Evolutionary conservation across 1,284 basidiomycete genomes (phyloP).

Genomic region (Trichosporon sp.): DNA sequence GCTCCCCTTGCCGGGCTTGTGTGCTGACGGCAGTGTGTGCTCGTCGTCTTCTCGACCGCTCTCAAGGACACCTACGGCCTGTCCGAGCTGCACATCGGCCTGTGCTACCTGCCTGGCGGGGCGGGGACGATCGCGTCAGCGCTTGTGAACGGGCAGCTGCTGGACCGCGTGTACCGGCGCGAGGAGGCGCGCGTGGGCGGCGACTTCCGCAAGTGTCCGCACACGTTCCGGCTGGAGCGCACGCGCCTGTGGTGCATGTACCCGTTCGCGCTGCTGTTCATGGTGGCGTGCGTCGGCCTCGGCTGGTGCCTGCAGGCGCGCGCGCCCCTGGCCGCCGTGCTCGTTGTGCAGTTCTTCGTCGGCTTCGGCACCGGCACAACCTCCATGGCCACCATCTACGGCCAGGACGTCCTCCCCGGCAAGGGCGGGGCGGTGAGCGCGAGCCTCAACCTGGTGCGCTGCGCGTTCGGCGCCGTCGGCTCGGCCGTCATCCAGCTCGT

Average conservation of each 20-base stretch:
- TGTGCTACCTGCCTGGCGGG: slow-evolving; percentile 48
- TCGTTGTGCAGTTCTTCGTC: slow-evolving; percentile 37
- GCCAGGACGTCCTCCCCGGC: slow-evolving; percentile 44
- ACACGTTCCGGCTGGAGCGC: slow-evolving; percentile 39
- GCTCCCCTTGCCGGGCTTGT: neutral
- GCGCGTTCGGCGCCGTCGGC: slow-evolving; percentile 45
- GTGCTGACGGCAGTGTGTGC: slow-evolving; percentile 8
- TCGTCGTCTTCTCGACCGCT: slow-evolving; percentile 39
- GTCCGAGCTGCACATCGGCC: slow-evolving; percentile 45
- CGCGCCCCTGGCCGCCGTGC: slow-evolving; percentile 35
- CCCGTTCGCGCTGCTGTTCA: slow-evolving; percentile 30
- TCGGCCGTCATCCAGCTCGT: slow-evolving; percentile 39
- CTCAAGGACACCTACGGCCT: slow-evolving; percentile 41
- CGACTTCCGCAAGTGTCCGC: slow-evolving; percentile 35
- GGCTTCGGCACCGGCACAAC: slow-evolving; percentile 37
- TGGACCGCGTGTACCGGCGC: slow-evolving; percentile 41
- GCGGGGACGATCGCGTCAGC: slow-evolving; percentile 34
- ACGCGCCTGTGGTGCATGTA: slow-evolving; percentile 33
- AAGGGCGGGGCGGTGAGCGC: slow-evolving; percentile 46
- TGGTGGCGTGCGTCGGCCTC: slow-evolving; percentile 25
- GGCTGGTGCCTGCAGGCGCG: slow-evolving; percentile 41
- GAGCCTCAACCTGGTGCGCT: slow-evolving; percentile 47
- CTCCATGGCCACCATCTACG: slow-evolving; percentile 39
- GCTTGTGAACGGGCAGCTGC: slow-evolving; percentile 39
- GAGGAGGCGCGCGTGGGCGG: slow-evolving; percentile 42